Evolutionary conservation across 257 asterid species (phyloP), one percentile per base, ranked within the genome.

Genomic region (Forsythia suspensa): DNA sequence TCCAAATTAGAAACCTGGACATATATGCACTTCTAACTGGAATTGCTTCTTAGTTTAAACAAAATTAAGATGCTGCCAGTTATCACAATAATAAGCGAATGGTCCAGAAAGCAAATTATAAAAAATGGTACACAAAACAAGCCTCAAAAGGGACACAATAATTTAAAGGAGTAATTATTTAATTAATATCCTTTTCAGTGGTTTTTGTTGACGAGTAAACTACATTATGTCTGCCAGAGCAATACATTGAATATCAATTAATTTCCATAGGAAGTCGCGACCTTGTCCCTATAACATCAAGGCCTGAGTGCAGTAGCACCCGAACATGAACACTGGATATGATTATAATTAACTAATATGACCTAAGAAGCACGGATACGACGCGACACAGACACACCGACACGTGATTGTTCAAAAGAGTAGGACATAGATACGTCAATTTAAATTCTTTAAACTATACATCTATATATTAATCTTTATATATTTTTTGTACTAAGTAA

Each of bases 91-190:
- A 13, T 48, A 48, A 48, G 59, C 5, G 20, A 13, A 48, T 48
- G 59, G 59, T 48, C 2, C 2, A 48, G 20, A 48, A 48, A n/a
- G n/a, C 15, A 13, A 48, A n/a, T 48, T 12, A 48, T 48, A 48
- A 48, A 6, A 48, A 48, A 48, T 13, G 57, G 57, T 13, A 48
- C 57, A 13, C 15, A 48, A 38, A 39, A 44, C 46, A 67, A 59
- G 42, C 48, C 69, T 69, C 61, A 70, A 51, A 57, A 39, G 18
- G 59, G 71, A 78, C 43, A 75, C 44, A 63, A 44, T 18, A 65
- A 44, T 15, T 66, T 24, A 57, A 20, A 71, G 55, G 18, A 59
- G 57, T 48, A 13, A 48, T 48, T 48, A 16, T 48, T 13, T 12
- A 3, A 48, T 12, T 48, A 48, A 48, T 48, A 48, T 15, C n/a